Conservation (phyloP, 306 rosid species). For the Begonia peltatifolia region DNA sequence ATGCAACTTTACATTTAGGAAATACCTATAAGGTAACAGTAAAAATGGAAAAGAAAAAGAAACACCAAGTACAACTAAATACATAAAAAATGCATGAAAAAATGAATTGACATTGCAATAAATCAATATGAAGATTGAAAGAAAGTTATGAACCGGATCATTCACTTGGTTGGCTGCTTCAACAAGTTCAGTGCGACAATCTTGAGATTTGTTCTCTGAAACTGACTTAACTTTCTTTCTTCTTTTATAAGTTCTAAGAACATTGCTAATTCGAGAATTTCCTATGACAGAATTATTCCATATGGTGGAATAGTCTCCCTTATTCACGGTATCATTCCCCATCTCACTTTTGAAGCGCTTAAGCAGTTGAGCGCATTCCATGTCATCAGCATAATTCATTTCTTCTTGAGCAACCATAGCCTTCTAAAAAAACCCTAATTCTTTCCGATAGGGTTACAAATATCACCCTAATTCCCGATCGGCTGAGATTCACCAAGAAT, state of each 20-base stretch:
- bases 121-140: not conserved
- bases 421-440: constrained; percentile 15
- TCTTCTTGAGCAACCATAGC: constrained; percentile 45
- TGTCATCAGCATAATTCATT: constrained; percentile 18
- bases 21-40: too few species aligned
- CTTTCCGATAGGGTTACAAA: constrained; percentile 42
- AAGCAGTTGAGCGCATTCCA: constrained; percentile 16
- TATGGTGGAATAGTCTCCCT: constrained; percentile 9
- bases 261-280: constrained; percentile 21
- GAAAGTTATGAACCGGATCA: constrained; percentile 34
- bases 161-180: constrained; percentile 25
- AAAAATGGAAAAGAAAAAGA: too few species aligned
- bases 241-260: constrained; percentile 70
- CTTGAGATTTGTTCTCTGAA: constrained; percentile 31
- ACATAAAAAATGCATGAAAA: too few species aligned
- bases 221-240: constrained; percentile 36
- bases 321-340: constrained; percentile 7
- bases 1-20: too few species aligned
- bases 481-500: not conserved
- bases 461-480: constrained; percentile 22
- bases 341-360: constrained; percentile 20
- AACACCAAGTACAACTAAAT: too few species aligned
- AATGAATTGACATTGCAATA: not conserved
- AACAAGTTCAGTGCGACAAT: constrained; percentile 18
- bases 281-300: constrained; percentile 19